Evolutionary conservation across 2,329 filamentous ascomycete species (phyloP).

Genomic region (Apiospora aurea): DNA sequence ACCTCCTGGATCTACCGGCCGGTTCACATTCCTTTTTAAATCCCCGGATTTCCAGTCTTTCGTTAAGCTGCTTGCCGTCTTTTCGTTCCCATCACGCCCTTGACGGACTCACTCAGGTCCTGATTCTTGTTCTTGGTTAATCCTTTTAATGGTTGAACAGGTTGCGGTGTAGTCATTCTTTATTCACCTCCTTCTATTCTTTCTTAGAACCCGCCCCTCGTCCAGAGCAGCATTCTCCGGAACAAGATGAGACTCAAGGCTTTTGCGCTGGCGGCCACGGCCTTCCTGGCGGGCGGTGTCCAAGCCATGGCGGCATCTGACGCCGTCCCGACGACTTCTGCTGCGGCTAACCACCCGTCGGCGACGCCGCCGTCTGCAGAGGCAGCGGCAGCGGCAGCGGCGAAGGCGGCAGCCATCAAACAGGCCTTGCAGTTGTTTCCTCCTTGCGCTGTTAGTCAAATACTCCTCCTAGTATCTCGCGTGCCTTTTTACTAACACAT

Average conservation of each 20-base stretch:
- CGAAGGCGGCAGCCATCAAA: background rate
- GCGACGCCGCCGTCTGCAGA: background rate
- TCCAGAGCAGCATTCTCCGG: background rate
- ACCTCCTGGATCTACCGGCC: conserved; percentile 10
- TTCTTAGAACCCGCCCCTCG: too few species aligned
- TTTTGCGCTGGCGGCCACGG: background rate
- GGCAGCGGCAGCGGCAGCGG: background rate
- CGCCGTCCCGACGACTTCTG: background rate
- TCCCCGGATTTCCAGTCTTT: background rate
- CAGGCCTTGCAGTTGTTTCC: conserved; percentile 20
- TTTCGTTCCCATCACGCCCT: background rate
- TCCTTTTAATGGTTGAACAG: background rate
- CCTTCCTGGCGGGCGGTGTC: background rate
- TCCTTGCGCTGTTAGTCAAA: conserved; percentile 26
- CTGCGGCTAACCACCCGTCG: background rate
- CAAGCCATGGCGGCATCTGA: background rate
- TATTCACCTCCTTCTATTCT: background rate
- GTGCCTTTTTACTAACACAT: background rate
- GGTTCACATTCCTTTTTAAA: background rate
- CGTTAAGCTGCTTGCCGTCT: background rate
- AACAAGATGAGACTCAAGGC: conserved; percentile 14
- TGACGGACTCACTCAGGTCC: background rate
- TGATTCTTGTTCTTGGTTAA: conserved; percentile 3
- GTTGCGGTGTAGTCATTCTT: background rate
- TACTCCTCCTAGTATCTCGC: background rate